Percentiles rank a stretch among this genome's conserved stretches.
phyloP scores from a whole-genome alignment of 2,329 filamentous ascomycete genomes.

The Chrysosporium keratinophilum region DNA sequence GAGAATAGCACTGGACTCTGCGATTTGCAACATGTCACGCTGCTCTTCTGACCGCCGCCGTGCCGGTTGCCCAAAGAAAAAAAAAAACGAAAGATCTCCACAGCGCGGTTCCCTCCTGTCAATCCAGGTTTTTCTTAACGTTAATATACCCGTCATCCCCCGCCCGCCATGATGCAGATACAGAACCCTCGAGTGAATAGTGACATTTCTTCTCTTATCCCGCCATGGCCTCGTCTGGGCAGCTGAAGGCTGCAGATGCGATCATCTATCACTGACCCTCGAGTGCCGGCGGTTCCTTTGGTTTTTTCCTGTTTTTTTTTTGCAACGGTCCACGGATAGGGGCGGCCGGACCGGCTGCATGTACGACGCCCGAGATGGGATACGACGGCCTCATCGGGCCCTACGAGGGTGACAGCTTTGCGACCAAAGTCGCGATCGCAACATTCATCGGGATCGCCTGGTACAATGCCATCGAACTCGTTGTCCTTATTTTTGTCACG shows the following conservation, averaged over 20 bases:
- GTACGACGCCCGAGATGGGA: conserved; percentile 1
- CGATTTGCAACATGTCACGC: too few species aligned
- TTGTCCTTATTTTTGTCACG: conserved; percentile 40
- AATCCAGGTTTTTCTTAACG: too few species aligned
- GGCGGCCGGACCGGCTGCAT: too few species aligned
- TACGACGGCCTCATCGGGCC: conserved; percentile 32
- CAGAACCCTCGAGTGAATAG: too few species aligned
- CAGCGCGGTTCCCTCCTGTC: too few species aligned
- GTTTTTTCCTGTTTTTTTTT: too few species aligned
- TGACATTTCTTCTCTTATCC: not conserved
- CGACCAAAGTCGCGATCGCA: conserved; percentile 35
- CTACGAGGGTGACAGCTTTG: conserved; percentile 27
- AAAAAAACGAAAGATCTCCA: too few species aligned
- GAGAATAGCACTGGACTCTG: too few species aligned
- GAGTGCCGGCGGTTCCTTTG: not conserved
- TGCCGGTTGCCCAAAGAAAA: too few species aligned
- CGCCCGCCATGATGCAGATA: not conserved
- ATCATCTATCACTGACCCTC: not conserved
- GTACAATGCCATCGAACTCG: conserved; percentile 43
- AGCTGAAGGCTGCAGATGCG: not conserved
- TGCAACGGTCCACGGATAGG: not conserved
- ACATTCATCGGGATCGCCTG: conserved; percentile 40
- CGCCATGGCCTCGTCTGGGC: not conserved
- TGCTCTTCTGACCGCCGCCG: too few species aligned
- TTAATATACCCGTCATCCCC: too few species aligned